Conservation (phyloP, 345 rosid genomes). For the Excoecaria cochinchinensis region DNA sequence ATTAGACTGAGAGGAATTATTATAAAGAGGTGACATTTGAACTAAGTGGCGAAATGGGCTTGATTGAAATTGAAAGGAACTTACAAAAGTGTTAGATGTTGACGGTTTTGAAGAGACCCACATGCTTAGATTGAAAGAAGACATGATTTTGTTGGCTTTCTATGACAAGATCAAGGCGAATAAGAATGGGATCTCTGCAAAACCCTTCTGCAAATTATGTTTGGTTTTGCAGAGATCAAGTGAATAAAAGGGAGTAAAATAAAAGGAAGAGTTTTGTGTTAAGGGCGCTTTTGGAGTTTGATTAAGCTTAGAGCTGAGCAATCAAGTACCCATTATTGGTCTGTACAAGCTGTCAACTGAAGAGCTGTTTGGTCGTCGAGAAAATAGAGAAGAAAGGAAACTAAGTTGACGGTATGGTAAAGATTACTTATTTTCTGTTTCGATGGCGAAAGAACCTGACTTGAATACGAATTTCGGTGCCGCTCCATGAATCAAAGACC, state of each 20-base stretch:
- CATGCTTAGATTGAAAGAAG: constrained; percentile 30
- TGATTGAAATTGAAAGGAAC: constrained; percentile 25
- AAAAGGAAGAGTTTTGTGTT: background rate
- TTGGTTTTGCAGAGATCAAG: constrained; percentile 3
- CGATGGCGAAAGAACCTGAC: too few relatives aligned
- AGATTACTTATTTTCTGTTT: too few relatives aligned
- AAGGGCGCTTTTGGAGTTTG: background rate
- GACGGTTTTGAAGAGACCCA: constrained; percentile 35
- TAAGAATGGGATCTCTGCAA: constrained; percentile 3
- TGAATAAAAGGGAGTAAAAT: background rate
- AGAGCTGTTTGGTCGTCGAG: too few relatives aligned
- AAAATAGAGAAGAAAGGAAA: too few relatives aligned
- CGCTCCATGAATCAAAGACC: too few relatives aligned
- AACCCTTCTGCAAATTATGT: constrained; percentile 3
- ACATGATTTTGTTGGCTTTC: constrained; percentile 25
- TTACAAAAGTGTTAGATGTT: constrained; percentile 11
- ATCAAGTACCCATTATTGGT: too few relatives aligned
- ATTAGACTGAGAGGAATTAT: constrained; percentile 11
- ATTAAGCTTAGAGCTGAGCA: background rate
- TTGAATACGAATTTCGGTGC: too few relatives aligned
- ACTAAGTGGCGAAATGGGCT: constrained; percentile 28
- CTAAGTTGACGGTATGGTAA: too few relatives aligned
- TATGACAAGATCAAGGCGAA: background rate
- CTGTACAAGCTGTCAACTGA: too few relatives aligned
- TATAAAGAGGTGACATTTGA: constrained; percentile 3